These are phyloP conservation scores for Crithidia mellificae DNA, from an alignment of 208 protist species.

Conservation along the genomic window DNA sequence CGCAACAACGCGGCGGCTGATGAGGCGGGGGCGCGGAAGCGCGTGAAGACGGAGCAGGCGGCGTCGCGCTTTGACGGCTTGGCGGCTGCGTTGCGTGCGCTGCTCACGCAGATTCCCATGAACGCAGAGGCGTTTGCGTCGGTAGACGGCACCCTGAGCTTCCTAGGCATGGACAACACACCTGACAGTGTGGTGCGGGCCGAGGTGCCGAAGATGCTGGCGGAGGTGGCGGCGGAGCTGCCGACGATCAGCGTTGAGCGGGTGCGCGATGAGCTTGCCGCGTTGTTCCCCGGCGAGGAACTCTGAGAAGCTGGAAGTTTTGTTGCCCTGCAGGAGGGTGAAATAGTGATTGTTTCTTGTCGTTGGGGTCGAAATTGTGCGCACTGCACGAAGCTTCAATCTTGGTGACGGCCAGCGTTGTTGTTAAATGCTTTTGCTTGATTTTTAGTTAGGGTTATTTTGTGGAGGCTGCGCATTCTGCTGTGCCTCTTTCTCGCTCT, in stretches of 20 bases:
- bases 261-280: conserved; percentile 30
- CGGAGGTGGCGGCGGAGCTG: conserved; percentile 51
- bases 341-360: too few species aligned
- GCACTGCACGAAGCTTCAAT: too few species aligned
- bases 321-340: too few species aligned
- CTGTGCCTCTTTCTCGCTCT: too few species aligned
- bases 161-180: conserved; percentile 50
- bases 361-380: too few species aligned
- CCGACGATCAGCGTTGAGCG: conserved; percentile 44
- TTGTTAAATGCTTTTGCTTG: too few species aligned
- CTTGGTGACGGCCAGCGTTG: too few species aligned
- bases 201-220: conserved; percentile 68
- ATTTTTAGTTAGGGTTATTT: too few species aligned
- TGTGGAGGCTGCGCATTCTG: too few species aligned
- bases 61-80: conserved; percentile 31
- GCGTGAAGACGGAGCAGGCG: conserved; percentile 18
- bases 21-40: conserved; percentile 9
- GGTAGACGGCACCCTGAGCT: conserved; percentile 70
- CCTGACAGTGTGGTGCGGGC: conserved; percentile 43
- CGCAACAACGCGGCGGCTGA: conserved; percentile 29
- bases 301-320: not conserved
- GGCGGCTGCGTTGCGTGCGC: conserved; percentile 40
- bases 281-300: conserved; percentile 11
- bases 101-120: conserved; percentile 42
- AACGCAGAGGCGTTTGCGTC: conserved; percentile 46